Conservation (phyloP, 2,329 filamentous ascomycete species). For the Trichophyton equinum region DNA sequence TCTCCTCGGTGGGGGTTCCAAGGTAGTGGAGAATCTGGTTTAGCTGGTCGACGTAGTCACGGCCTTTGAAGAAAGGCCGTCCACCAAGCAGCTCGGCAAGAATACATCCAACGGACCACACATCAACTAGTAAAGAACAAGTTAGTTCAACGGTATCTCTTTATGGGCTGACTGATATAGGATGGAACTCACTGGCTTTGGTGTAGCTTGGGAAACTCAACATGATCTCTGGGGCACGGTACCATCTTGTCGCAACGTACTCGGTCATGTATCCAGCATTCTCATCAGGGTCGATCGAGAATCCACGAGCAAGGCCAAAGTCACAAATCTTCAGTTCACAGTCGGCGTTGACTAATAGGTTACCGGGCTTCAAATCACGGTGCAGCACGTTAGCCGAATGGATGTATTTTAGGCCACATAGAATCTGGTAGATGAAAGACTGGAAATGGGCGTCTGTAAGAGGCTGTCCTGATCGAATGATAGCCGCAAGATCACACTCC, state of each 20-base stretch:
- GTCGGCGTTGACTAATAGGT: slow-evolving; percentile 94
- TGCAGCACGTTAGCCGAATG: slow-evolving; percentile 97
- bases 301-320: slow-evolving; percentile 90
- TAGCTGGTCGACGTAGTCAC: slow-evolving; percentile 97
- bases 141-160: slow-evolving; percentile 14
- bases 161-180: not conserved
- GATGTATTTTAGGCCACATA: slow-evolving; percentile 97
- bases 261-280: slow-evolving; percentile 99
- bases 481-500: slow-evolving; percentile 96
- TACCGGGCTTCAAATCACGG: slow-evolving; percentile 92
- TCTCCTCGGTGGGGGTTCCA: slow-evolving; percentile 92
- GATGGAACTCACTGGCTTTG: slow-evolving; percentile 86
- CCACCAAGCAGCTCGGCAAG: slow-evolving; percentile 90
- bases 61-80: slow-evolving; percentile 96
- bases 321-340: slow-evolving; percentile 99
- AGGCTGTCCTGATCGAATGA: slow-evolving; percentile 92
- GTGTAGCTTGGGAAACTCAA: slow-evolving; percentile 99
- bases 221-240: slow-evolving; percentile 98
- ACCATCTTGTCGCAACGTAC: slow-evolving; percentile 97
- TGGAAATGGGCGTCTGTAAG: slow-evolving; percentile 98
- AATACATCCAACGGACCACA: slow-evolving; percentile 98
- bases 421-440: slow-evolving; percentile 99
- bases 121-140: slow-evolving; percentile 56
- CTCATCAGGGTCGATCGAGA: slow-evolving; percentile 93
- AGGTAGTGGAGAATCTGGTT: slow-evolving; percentile 99